phyloP scores from a whole-genome alignment of 805 yeast genomes.

The Priceomyces fermenticarens region DNA sequence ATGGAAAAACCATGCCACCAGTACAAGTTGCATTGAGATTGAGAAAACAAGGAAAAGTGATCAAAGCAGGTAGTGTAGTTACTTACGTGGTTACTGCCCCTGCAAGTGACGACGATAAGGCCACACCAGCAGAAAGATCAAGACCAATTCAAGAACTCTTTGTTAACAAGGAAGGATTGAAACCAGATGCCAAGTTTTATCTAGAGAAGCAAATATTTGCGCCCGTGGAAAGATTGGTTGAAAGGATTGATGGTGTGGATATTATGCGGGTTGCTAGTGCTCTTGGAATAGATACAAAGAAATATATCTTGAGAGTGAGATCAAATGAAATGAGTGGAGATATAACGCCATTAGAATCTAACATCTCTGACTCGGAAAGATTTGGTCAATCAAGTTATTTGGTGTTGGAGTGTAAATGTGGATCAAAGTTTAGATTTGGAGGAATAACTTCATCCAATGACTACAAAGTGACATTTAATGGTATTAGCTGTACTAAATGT shows the following conservation, averaged over 20 bases:
- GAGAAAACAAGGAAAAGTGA: conserved; percentile 77
- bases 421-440: conserved; percentile 58
- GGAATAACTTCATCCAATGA: conserved; percentile 68
- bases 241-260: conserved; percentile 84
- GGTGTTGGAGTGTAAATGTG: conserved; percentile 61
- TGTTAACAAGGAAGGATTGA: conserved; percentile 45
- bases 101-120: conserved; percentile 30
- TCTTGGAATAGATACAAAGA: conserved; percentile 72
- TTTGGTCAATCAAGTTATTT: conserved; percentile 64
- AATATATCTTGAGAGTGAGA: conserved; percentile 48
- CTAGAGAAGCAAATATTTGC: conserved; percentile 86
- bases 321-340: conserved; percentile 37
- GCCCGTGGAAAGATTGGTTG: conserved; percentile 85
- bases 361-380: conserved; percentile 76
- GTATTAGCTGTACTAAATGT: conserved; percentile 70
- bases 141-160: conserved; percentile 74
- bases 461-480: conserved; percentile 62
- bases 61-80: conserved; percentile 86
- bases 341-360: conserved; percentile 75
- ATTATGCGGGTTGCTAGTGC: conserved; percentile 70
- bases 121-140: conserved; percentile 74
- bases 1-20: conserved; percentile 78
- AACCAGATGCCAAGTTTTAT: conserved; percentile 76
- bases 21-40: conserved; percentile 88
- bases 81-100: conserved; percentile 71